Evolutionary conservation across 495 filamentous ascomycete species (phyloP).

Genomic region (Neurospora sp.): DNA sequence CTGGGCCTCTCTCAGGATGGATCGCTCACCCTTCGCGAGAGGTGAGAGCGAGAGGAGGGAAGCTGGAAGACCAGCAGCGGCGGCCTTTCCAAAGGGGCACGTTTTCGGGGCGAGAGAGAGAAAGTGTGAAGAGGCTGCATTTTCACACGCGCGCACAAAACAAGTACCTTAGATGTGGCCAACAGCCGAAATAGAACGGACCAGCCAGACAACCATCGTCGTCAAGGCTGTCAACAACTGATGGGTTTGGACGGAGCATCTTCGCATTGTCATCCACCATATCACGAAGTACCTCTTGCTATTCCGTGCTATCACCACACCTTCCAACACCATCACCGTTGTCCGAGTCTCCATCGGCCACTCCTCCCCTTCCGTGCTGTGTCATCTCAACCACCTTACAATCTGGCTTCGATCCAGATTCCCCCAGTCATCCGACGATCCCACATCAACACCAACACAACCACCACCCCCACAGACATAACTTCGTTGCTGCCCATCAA

Average conservation of each 20-base stretch:
- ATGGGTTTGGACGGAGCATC: not conserved
- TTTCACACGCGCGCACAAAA: constrained; percentile 15
- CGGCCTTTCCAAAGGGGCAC: no score
- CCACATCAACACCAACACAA: constrained; percentile 12
- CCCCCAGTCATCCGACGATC: not conserved
- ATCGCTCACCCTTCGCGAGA: constrained; percentile 25
- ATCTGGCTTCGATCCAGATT: not conserved
- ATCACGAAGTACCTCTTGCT: not conserved
- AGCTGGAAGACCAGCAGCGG: not conserved
- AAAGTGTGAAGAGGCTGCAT: constrained; percentile 14
- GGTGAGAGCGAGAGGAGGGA: constrained; percentile 16
- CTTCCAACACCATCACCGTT: not conserved
- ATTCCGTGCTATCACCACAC: not conserved
- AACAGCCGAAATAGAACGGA: constrained; percentile 18
- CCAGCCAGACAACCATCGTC: constrained; percentile 15
- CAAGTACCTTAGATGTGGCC: constrained; percentile 19
- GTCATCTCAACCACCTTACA: not conserved
- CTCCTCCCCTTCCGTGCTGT: not conserved
- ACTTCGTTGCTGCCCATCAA: constrained; percentile 18
- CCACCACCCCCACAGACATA: constrained; percentile 1
- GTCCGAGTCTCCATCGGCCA: not conserved
- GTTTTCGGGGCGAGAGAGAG: no score
- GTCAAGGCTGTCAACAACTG: not conserved
- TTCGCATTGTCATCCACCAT: not conserved
- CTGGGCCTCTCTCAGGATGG: constrained; percentile 11